These are phyloP conservation scores for Podospora fimiseda DNA, from an alignment of 495 filamentous ascomycete species.

Conservation along the genomic window DNA sequence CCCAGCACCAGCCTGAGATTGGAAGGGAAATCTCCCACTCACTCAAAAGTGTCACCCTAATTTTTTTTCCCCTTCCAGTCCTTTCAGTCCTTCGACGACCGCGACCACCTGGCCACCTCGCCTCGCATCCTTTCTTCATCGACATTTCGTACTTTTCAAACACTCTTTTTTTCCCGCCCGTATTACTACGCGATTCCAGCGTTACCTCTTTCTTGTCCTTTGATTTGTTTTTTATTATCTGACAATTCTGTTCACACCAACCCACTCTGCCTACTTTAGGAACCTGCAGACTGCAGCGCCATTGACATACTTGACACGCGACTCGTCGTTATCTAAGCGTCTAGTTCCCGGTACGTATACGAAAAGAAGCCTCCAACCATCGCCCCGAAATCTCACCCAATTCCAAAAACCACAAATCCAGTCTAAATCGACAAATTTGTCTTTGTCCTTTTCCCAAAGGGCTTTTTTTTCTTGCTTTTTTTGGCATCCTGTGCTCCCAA, in stretches of 20 bases:
- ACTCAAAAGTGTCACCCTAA: conserved; percentile 27
- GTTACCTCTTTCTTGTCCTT: conserved; percentile 18
- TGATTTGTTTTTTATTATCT: not conserved
- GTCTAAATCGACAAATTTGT: not conserved
- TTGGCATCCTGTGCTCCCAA: no score
- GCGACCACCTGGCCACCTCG: conserved; percentile 24
- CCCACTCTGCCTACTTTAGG: conserved; percentile 14
- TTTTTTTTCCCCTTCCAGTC: conserved; percentile 20
- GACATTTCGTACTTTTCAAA: conserved; percentile 28
- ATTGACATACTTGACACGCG: conserved; percentile 18
- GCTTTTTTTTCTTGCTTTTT: not conserved
- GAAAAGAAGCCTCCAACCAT: not conserved
- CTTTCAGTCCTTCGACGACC: conserved; percentile 16
- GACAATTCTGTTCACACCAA: not conserved
- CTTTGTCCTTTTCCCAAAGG: not conserved
- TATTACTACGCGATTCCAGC: conserved; percentile 31
- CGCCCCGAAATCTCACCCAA: not conserved
- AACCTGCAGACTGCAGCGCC: conserved; percentile 16
- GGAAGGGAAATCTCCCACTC: conserved; percentile 21
- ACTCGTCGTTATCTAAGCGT: conserved; percentile 15
- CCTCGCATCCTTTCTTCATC: conserved; percentile 19
- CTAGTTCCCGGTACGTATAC: conserved; percentile 23
- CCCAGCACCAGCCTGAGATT: conserved; percentile 2
- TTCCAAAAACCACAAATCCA: not conserved
- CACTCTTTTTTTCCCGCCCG: conserved; percentile 23